phyloP scores from a whole-genome alignment of 805 yeast species.

The Starmera pachycereana region DNA sequence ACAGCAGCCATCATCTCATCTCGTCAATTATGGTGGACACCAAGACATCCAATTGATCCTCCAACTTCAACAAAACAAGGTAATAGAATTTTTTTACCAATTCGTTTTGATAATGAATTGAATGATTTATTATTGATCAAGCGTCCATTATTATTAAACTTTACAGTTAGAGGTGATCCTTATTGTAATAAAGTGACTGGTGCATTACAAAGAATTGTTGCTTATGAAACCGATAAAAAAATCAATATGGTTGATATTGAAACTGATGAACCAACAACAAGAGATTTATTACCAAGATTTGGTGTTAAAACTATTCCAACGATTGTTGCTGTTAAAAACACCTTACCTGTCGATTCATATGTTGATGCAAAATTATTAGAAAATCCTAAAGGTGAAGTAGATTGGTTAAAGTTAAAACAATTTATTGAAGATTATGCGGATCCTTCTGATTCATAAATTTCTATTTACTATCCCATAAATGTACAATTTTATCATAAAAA shows the following conservation, averaged over 20 bases:
- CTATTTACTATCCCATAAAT: slow-evolving; percentile 42
- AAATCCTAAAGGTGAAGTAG: slow-evolving; percentile 26
- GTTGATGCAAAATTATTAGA: slow-evolving; percentile 12
- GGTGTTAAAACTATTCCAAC: slow-evolving; percentile 51
- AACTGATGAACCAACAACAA: slow-evolving; percentile 54
- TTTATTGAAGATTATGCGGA: slow-evolving; percentile 35
- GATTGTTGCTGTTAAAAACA: slow-evolving; percentile 56
- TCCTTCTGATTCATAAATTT: slow-evolving; percentile 8
- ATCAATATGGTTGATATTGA: slow-evolving; percentile 65
- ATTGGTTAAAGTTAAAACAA: slow-evolving; percentile 30
- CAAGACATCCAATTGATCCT: slow-evolving; percentile 28
- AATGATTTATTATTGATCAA: slow-evolving; percentile 38
- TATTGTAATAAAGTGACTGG: slow-evolving; percentile 54
- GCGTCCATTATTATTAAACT: slow-evolving; percentile 60
- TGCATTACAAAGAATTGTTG: slow-evolving; percentile 43
- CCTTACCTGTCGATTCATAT: slow-evolving; percentile 40
- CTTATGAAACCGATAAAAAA: slow-evolving; percentile 35
- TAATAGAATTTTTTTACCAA: slow-evolving; percentile 39
- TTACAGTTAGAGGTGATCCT: slow-evolving; percentile 57
- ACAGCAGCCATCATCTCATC: slow-evolving; percentile 11
- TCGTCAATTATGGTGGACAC: slow-evolving; percentile 22
- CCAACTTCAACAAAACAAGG: slow-evolving; percentile 22
- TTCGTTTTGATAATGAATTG: slow-evolving; percentile 50
- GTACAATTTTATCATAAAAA: slow-evolving; percentile 79
- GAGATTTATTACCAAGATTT: slow-evolving; percentile 48